phyloP scores from a whole-genome alignment of 352 stramenopile genomes.

The Pythium rishiriense region DNA sequence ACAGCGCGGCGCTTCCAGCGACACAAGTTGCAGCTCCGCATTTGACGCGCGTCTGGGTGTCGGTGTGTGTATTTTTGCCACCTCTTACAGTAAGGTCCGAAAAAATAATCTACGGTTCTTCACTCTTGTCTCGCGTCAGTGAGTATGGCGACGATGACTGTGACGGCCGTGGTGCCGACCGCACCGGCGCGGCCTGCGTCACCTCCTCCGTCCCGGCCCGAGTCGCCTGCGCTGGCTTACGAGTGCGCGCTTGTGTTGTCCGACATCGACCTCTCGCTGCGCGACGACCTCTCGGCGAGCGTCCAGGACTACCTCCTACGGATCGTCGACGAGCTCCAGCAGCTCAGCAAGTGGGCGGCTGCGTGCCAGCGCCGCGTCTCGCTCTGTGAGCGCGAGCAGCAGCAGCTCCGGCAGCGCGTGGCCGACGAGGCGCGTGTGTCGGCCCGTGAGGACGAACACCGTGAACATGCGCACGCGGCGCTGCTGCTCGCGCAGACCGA shows the following conservation, averaged over 20 bases:
- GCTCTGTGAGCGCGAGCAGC: slow-evolving; percentile 13
- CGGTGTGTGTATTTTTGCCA: slow-evolving; percentile 4
- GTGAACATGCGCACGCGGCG: neutral
- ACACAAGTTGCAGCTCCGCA: slow-evolving; percentile 42
- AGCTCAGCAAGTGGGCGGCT: slow-evolving; percentile 44
- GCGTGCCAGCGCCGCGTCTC: slow-evolving; percentile 18
- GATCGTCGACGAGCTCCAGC: slow-evolving; percentile 57
- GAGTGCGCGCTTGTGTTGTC: slow-evolving; percentile 40
- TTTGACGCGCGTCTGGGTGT: slow-evolving; percentile 20
- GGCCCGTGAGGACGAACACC: neutral
- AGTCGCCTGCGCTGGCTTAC: neutral
- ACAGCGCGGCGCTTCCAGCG: slow-evolving; percentile 29
- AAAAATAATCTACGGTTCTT: too few species aligned
- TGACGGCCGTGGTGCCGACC: neutral
- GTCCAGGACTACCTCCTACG: slow-evolving; percentile 47
- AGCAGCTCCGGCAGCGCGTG: neutral
- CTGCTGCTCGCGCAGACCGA: slow-evolving; percentile 36
- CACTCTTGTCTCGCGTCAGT: too few species aligned
- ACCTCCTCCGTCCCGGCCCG: neutral
- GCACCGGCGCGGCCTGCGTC: neutral
- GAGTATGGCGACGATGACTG: neutral
- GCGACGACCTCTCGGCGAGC: slow-evolving; percentile 33
- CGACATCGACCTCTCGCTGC: slow-evolving; percentile 38
- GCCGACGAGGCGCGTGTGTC: neutral
- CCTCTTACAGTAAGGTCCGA: neutral